A percentile compares a stretch with the other conserved stretches of the same genome.
phyloP scores from a whole-genome alignment of 2,329 filamentous ascomycete genomes.

The Eurotiales sp. region DNA sequence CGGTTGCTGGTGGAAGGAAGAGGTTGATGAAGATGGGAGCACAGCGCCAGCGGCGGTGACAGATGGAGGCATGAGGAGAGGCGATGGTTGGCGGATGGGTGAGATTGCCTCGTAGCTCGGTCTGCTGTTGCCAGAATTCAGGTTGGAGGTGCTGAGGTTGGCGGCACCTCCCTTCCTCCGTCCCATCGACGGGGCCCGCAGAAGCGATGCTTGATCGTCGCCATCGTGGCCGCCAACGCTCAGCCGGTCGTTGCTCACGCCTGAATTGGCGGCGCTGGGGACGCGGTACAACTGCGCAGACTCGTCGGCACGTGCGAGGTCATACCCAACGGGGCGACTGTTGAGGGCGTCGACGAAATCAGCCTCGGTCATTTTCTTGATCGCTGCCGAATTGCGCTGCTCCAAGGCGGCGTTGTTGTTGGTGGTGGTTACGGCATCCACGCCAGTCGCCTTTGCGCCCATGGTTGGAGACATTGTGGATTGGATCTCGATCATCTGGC shows the following conservation, averaged over 20 bases:
- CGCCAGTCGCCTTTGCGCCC: conserved; percentile 24
- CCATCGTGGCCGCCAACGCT: conserved; percentile 11
- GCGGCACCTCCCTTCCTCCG: conserved; percentile 31
- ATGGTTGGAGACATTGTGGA: conserved; percentile 13
- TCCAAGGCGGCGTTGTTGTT: conserved; percentile 19
- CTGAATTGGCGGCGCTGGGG: conserved; percentile 21
- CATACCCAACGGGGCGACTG: conserved; percentile 29
- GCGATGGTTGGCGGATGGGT: conserved; percentile 2
- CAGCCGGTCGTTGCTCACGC: conserved; percentile 19
- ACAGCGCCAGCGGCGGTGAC: conserved; percentile 4
- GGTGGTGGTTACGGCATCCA: conserved; percentile 25
- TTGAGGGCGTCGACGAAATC: conserved; percentile 33
- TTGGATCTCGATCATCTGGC: conserved; percentile 18
- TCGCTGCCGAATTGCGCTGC: conserved; percentile 28
- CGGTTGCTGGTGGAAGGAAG: background rate
- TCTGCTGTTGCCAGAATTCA: background rate
- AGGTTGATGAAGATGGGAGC: background rate
- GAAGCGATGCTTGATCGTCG: conserved; percentile 25
- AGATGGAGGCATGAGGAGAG: conserved; percentile 1
- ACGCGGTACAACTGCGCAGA: conserved; percentile 25
- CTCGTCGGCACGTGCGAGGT: conserved; percentile 26
- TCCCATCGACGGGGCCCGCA: conserved; percentile 38
- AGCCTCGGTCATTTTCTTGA: conserved; percentile 28
- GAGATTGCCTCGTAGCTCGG: background rate
- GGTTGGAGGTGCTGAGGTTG: conserved; percentile 12